Percentiles rank a stretch among this genome's conserved stretches.
Conservation (phyloP, 2,329 filamentous ascomycete species). For the Penicillium sp. region DNA sequence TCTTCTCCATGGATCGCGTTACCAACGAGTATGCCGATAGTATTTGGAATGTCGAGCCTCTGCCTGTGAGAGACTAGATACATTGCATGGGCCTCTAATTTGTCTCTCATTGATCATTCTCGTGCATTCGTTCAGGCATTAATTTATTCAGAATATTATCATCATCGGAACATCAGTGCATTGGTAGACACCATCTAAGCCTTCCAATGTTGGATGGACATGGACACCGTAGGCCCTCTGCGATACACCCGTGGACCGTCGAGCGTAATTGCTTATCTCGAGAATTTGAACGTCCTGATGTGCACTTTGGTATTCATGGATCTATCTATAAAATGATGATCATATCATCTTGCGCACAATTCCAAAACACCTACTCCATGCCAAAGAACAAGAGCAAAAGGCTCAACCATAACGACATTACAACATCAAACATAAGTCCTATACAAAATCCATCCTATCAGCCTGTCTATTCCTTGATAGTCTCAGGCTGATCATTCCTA, state of each 20-base stretch:
- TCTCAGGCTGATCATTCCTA: slow-evolving; percentile 33
- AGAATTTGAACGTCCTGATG: neutral
- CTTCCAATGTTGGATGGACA: too few species aligned
- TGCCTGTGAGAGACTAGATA: slow-evolving; percentile 50
- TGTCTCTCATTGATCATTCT: neutral
- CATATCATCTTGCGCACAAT: neutral
- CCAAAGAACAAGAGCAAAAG: neutral
- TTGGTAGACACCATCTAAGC: too few species aligned
- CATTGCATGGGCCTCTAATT: neutral
- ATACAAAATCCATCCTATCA: neutral
- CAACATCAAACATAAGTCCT: neutral
- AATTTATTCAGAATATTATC: neutral
- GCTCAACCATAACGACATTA: neutral
- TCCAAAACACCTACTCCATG: slow-evolving; percentile 5
- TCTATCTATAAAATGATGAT: neutral
- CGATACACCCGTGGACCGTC: neutral
- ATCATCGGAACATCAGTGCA: neutral
- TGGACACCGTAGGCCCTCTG: too few species aligned
- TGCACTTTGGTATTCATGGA: neutral
- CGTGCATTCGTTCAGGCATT: neutral
- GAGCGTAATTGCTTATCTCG: neutral
- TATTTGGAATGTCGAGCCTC: slow-evolving; percentile 95
- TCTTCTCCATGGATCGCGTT: slow-evolving; percentile 93
- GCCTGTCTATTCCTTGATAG: slow-evolving; percentile 13
- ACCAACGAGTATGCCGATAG: slow-evolving; percentile 96